A percentile compares a stretch with the other conserved stretches of the same genome.
Conservation (phyloP, 495 filamentous ascomycete species). For the Lentithecium fluviatile region DNA sequence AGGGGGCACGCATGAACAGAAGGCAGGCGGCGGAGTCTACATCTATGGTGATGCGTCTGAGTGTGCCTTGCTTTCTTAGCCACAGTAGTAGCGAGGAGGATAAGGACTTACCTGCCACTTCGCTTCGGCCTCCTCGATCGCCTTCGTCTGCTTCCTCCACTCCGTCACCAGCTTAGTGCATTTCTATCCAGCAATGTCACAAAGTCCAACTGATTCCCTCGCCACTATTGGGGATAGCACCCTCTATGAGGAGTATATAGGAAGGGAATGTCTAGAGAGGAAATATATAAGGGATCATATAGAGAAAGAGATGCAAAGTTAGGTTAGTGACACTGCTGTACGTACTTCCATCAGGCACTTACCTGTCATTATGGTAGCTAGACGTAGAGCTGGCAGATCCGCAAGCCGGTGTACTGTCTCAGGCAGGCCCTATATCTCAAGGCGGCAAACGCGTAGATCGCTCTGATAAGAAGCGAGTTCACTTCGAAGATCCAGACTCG, state of each 20-base stretch:
- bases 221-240: background rate
- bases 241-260: constrained; percentile 3
- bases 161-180: background rate
- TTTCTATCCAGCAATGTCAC: constrained; percentile 1
- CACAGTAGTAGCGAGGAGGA: background rate
- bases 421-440: background rate
- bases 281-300: background rate
- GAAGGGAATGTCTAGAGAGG: background rate
- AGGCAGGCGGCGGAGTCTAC: background rate
- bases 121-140: background rate
- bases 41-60: background rate
- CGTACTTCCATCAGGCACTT: background rate
- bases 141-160: background rate
- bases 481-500: background rate
- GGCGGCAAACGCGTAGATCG: background rate
- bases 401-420: background rate
- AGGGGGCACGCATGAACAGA: background rate
- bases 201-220: background rate
- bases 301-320: background rate
- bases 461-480: background rate
- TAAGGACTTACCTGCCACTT: background rate
- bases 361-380: background rate
- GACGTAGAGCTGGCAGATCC: background rate
- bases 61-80: background rate
- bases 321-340: background rate